These are phyloP conservation scores for Hanseniaspora meyeri DNA, from an alignment of 805 yeast genomes.

Conservation along the genomic window DNA sequence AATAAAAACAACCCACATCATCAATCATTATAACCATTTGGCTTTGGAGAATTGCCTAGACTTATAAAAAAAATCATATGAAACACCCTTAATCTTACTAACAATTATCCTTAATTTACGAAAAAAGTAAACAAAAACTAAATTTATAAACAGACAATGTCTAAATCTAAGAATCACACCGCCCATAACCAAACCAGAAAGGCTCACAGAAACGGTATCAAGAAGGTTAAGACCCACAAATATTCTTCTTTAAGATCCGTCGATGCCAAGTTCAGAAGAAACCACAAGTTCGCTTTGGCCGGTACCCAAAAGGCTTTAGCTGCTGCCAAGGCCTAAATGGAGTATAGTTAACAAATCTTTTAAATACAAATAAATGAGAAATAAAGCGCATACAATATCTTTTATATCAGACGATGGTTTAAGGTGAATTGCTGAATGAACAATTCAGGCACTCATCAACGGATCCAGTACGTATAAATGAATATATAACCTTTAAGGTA, in stretches of 20 bases:
- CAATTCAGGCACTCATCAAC: not conserved
- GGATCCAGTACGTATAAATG: not conserved
- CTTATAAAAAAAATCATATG: too few species aligned
- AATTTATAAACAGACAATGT: constrained; percentile 41
- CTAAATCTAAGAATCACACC: constrained; percentile 99
- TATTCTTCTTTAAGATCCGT: constrained; percentile 98
- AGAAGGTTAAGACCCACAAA: constrained; percentile 96
- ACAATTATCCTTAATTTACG: not conserved
- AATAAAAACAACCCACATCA: too few species aligned
- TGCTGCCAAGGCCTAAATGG: constrained; percentile 48
- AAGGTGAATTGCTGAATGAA: not conserved
- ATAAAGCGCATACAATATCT: not conserved
- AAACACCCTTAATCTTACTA: not conserved
- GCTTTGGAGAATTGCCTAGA: too few species aligned
- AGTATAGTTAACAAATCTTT: not conserved
- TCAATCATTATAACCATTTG: too few species aligned
- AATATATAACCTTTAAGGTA: constrained; percentile 4
- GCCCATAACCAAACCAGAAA: constrained; percentile 98
- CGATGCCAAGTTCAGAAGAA: constrained; percentile 97
- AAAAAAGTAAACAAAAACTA: not conserved
- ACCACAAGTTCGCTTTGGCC: constrained; percentile 98
- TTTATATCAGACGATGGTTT: not conserved
- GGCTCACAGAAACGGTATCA: constrained; percentile 99
- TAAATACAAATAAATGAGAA: not conserved
- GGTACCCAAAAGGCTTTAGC: constrained; percentile 94